Percentiles rank a stretch among this genome's conserved stretches.
phyloP scores from a whole-genome alignment of 345 rosid species.

The Dipteronia sinensis region DNA sequence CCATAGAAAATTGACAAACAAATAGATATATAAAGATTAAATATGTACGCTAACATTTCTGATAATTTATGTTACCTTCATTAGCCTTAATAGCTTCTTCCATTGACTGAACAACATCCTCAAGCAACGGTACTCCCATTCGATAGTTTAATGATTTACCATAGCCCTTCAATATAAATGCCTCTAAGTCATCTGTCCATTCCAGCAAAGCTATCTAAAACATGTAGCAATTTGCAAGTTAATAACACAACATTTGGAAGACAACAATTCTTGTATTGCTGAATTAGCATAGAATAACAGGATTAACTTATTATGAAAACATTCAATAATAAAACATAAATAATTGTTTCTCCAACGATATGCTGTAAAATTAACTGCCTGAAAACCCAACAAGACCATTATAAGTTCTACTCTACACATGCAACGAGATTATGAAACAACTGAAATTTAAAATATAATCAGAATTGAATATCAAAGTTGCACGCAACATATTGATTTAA shows the following conservation, averaged over 20 bases:
- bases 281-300: background rate
- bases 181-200: conserved; percentile 93
- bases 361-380: no score
- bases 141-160: conserved; percentile 78
- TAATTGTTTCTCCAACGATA: background rate
- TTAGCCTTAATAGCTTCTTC: conserved; percentile 76
- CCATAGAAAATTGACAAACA: background rate
- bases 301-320: background rate
- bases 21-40: background rate
- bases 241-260: conserved; percentile 11
- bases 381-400: no score
- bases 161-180: conserved; percentile 80
- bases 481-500: background rate
- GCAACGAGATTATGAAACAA: background rate
- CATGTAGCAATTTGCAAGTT: conserved; percentile 24
- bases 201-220: conserved; percentile 83
- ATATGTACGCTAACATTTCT: background rate
- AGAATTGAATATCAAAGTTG: background rate
- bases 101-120: conserved; percentile 86
- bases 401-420: no score
- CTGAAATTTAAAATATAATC: background rate
- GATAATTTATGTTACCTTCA: conserved; percentile 56
- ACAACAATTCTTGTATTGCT: background rate
- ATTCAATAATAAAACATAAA: background rate
- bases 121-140: conserved; percentile 90